phyloP scores from a whole-genome alignment of 2,329 filamentous ascomycete genomes.

The Arachnomyces sp. region DNA sequence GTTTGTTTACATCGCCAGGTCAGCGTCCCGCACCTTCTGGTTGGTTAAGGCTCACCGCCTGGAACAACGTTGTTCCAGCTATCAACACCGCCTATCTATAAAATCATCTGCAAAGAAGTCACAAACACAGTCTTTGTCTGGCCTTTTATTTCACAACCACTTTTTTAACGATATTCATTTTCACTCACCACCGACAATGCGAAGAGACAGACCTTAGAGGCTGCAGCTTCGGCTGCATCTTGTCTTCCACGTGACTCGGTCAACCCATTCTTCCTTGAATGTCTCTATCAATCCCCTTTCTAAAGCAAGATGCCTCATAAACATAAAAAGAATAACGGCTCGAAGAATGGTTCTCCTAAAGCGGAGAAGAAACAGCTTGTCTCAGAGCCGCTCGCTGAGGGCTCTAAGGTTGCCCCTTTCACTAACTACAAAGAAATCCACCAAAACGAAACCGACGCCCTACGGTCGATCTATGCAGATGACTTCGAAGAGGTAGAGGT shows the following conservation, averaged over 20 bases:
- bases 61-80: slow-evolving; percentile 5
- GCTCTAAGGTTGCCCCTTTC: slow-evolving; percentile 28
- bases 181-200: slow-evolving; percentile 19
- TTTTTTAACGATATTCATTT: neutral
- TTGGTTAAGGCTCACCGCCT: neutral
- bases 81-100: no score
- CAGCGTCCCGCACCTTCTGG: neutral
- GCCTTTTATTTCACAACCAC: neutral
- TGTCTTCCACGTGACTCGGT: slow-evolving; percentile 23
- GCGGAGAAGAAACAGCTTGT: slow-evolving; percentile 28
- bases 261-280: slow-evolving; percentile 19
- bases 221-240: slow-evolving; percentile 38
- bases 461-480: slow-evolving; percentile 82
- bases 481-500: slow-evolving; percentile 72
- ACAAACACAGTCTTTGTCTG: neutral
- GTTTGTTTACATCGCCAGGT: slow-evolving; percentile 6
- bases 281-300: slow-evolving; percentile 19
- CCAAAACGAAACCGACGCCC: slow-evolving; percentile 75
- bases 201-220: slow-evolving; percentile 24
- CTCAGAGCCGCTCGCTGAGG: slow-evolving; percentile 24
- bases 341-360: slow-evolving; percentile 25
- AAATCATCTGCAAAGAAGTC: no score
- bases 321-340: slow-evolving; percentile 34
- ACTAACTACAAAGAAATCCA: slow-evolving; percentile 76
- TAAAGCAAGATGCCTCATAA: slow-evolving; percentile 39